These are phyloP conservation scores for Dothiorella sarmentorum DNA, from an alignment of 2,329 filamentous ascomycete genomes.

Conservation along the genomic window DNA sequence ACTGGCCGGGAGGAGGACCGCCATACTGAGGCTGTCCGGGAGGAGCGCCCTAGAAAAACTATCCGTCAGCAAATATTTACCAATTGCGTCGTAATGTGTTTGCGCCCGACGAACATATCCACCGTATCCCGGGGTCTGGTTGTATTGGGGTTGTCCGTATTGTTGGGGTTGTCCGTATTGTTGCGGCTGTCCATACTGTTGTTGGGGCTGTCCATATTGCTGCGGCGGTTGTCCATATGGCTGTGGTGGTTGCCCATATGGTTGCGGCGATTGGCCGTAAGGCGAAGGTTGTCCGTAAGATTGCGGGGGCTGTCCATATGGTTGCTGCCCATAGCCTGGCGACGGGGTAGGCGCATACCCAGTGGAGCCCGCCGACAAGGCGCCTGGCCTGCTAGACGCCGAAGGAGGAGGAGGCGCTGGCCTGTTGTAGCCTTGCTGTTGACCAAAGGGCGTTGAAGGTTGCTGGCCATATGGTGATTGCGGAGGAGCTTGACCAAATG, in stretches of 20 bases:
- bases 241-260: constrained; percentile 24
- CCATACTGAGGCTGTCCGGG: constrained; percentile 23
- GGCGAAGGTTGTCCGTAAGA: constrained; percentile 26
- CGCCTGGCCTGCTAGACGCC: background rate
- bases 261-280: constrained; percentile 26
- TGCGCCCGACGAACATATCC: constrained; percentile 25
- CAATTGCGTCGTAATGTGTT: background rate
- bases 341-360: constrained; percentile 3
- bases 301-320: constrained; percentile 23
- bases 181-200: constrained; percentile 22
- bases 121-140: constrained; percentile 21
- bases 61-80: constrained; percentile 1
- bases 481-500: background rate
- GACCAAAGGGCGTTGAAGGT: constrained; percentile 35
- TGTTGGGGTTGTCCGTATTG: constrained; percentile 27
- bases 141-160: constrained; percentile 25
- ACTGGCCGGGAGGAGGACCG: constrained; percentile 28
- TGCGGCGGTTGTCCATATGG: constrained; percentile 23
- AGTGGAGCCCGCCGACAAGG: background rate
- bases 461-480: constrained; percentile 24
- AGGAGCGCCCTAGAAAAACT: constrained; percentile 23
- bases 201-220: constrained; percentile 25
- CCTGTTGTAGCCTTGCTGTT: constrained; percentile 22
- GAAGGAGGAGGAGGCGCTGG: constrained; percentile 13
- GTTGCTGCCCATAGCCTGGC: constrained; percentile 11